A percentile compares a stretch with the other conserved stretches of the same genome.
Conservation (phyloP, 192 early-diverging fungal species). For the Podila verticillata region DNA sequence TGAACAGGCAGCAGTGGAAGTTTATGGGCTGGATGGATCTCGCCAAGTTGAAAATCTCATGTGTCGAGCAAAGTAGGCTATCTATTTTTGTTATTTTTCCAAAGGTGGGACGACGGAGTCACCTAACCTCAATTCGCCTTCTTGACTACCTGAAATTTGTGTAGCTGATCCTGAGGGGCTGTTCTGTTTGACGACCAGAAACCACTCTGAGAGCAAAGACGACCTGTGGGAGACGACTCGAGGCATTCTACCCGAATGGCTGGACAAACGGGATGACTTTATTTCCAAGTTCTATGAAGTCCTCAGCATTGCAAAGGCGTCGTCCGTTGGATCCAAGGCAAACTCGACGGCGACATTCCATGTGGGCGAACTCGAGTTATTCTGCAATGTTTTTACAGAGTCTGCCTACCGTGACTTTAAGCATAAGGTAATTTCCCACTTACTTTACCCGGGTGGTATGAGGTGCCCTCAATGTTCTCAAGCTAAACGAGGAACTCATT, state of each 20-base stretch:
- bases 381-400: constrained; percentile 39
- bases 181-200: constrained; percentile 28
- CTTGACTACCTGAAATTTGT: not conserved
- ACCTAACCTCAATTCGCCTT: no score
- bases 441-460: no score
- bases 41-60: constrained; percentile 13
- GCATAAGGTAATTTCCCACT: not conserved
- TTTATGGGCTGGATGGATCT: constrained; percentile 43
- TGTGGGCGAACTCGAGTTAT: constrained; percentile 23
- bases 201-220: constrained; percentile 17
- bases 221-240: constrained; percentile 32
- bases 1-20: constrained; percentile 33
- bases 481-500: no score
- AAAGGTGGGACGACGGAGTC: no score
- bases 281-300: constrained; percentile 31
- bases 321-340: not conserved
- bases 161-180: constrained; percentile 40
- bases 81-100: not conserved
- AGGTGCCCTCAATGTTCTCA: no score
- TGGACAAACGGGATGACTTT: constrained; percentile 23
- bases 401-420: constrained; percentile 16
- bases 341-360: constrained; percentile 14
- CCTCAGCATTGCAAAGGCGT: constrained; percentile 16
- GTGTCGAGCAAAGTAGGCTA: constrained; percentile 44
- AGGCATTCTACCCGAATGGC: constrained; percentile 18